phyloP scores from a whole-genome alignment of 441 rosid genomes.

The Bruguiera hainesii region DNA sequence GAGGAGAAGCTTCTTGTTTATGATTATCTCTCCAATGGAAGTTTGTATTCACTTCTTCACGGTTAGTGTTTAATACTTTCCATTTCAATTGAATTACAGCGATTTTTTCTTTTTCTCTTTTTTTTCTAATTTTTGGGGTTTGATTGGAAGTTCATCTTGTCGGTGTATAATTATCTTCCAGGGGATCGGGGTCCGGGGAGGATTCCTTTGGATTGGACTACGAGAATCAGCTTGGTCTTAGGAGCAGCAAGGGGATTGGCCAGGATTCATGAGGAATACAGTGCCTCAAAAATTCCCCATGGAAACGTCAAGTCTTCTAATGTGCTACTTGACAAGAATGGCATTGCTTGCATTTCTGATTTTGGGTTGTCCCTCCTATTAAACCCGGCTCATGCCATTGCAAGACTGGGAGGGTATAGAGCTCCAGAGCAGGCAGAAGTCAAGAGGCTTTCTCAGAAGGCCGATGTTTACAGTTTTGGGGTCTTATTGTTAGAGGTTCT shows the following conservation, averaged over 20 bases:
- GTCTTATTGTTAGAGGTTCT: conserved; percentile 79
- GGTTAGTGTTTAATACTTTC: conserved; percentile 36
- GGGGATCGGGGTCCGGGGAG: conserved; percentile 87
- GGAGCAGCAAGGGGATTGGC: conserved; percentile 94
- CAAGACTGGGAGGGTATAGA: conserved; percentile 79
- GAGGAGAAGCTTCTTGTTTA: conserved; percentile 93
- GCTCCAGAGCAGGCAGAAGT: conserved; percentile 87
- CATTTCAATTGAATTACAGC: not conserved
- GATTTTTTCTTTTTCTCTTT: not conserved
- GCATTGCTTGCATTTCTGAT: conserved; percentile 79
- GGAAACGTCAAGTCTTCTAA: conserved; percentile 86
- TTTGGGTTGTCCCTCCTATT: conserved; percentile 80
- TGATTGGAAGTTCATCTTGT: too few relatives aligned
- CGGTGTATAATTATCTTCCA: conserved; percentile 15
- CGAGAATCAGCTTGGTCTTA: conserved; percentile 75
- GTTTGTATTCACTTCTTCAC: conserved; percentile 80
- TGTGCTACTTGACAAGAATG: conserved; percentile 82
- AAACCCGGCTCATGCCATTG: conserved; percentile 80
- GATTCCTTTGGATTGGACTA: conserved; percentile 96
- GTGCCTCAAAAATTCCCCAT: conserved; percentile 65
- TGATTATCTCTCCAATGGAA: conserved; percentile 89
- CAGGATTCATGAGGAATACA: conserved; percentile 66
- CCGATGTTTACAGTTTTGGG: conserved; percentile 89
- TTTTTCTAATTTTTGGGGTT: not conserved
- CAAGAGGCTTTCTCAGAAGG: conserved; percentile 76